phyloP scores from a whole-genome alignment of 2,329 filamentous ascomycete species.

The Aspergillus novoparasiticus region DNA sequence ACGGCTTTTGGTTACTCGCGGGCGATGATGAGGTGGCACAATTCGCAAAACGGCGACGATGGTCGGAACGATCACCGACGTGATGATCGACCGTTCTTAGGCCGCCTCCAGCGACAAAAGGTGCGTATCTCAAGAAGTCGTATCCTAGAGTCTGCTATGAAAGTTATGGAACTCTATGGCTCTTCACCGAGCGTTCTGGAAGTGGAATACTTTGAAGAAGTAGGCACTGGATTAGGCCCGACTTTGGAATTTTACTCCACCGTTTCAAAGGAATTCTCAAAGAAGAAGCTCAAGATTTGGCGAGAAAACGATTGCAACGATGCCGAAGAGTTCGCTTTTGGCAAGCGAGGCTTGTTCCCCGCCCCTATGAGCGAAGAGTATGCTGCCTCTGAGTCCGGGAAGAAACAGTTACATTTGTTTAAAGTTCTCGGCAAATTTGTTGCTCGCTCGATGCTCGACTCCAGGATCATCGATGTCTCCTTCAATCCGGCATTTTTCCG shows the following conservation, averaged over 20 bases:
- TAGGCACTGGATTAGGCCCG: slow-evolving; percentile 91
- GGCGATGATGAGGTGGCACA: slow-evolving; percentile 98
- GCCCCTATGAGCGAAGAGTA: slow-evolving; percentile 84
- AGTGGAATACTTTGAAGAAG: slow-evolving; percentile 98
- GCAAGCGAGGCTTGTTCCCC: slow-evolving; percentile 83
- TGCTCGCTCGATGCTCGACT: slow-evolving; percentile 96
- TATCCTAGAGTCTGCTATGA: slow-evolving; percentile 93
- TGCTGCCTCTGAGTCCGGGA: slow-evolving; percentile 73
- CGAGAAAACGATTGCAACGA: slow-evolving; percentile 78
- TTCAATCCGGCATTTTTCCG: slow-evolving; percentile 99
- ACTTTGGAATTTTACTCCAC: slow-evolving; percentile 98
- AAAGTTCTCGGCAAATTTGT: slow-evolving; percentile 96
- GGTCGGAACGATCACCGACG: slow-evolving; percentile 76
- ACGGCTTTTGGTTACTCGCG: slow-evolving; percentile 97
- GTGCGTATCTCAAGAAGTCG: slow-evolving; percentile 95
- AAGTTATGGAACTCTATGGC: slow-evolving; percentile 98
- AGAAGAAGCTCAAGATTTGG: slow-evolving; percentile 97
- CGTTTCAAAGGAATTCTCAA: slow-evolving; percentile 94
- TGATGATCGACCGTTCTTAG: slow-evolving; percentile 88
- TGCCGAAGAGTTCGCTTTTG: slow-evolving; percentile 79
- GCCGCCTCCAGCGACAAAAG: slow-evolving; percentile 90
- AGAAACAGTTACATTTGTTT: slow-evolving; percentile 84
- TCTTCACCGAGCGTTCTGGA: slow-evolving; percentile 95
- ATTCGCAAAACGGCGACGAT: slow-evolving; percentile 79
- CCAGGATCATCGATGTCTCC: slow-evolving; percentile 93